Evolutionary conservation across 2,329 filamentous ascomycete species (phyloP), one percentile per base, ranked within the genome.

Genomic region (Ophiocordyceps robertsii): DNA sequence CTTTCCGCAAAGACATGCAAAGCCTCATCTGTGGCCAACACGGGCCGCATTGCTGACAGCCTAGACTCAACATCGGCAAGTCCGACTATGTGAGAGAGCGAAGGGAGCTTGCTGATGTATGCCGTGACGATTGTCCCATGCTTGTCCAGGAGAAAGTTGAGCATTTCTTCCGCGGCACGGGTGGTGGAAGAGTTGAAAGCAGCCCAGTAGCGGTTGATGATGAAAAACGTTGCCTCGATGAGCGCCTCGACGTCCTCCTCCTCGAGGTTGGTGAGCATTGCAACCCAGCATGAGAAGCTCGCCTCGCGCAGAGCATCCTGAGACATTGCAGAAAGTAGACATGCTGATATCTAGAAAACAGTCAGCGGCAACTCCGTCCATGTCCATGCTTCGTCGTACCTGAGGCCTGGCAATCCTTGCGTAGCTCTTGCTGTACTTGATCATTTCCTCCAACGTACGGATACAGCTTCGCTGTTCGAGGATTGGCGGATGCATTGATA

Each of bases 151-250:
- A 95, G 66, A 43, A 72, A 70, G 11, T 69, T 64, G 21, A 96
- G 68, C 48, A 88, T 69, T 14, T 72, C 64, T 45, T 76, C 69
- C 3, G 81, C 82, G 43, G 70, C 68, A 4, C 70, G 54, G 47
- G 75, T 77, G 2, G 80, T 80, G 3, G 67, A 58, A 4, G 71
- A 65, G 19, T 80, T 77, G 43, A 96, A 80, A 1, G 53, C 57
- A 5, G 60, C 49, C 92, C 92, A 98, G 54, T 92, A 82, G 50
- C 82, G 80, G 21, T 83, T 80, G 39, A 96, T 79, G 35, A 95
- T 77, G 42, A 89, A 88, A 50, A 96, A 87, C 0, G 89, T 94
- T 44, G 90, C 88, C 56, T 95, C 88, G 9, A 96, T 67, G 32
- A 95, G 72, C 24, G 77, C 71, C 49, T 83, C 80, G 6, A 95